These are phyloP conservation scores for Amanita phalloides DNA, from an alignment of 768 basidiomycete genomes.

Conservation along the genomic window DNA sequence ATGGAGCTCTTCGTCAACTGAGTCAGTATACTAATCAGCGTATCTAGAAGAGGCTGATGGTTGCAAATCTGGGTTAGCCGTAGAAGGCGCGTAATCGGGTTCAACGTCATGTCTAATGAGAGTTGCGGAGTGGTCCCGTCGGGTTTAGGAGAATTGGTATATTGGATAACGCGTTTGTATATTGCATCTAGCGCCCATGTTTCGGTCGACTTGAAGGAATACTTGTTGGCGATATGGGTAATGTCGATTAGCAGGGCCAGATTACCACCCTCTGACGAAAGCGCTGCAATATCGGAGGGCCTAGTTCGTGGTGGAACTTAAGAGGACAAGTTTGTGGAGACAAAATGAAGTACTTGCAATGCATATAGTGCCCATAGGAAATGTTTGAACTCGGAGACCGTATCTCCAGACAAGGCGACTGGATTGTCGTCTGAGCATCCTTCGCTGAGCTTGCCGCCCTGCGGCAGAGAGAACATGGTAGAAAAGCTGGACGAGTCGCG, in stretches of 20 bases:
- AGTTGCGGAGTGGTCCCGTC: background rate
- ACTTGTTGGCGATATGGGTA: constrained; percentile 60
- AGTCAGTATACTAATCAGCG: constrained; percentile 47
- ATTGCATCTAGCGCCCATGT: constrained; percentile 71
- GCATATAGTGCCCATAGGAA: constrained; percentile 76
- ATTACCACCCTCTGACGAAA: constrained; percentile 37
- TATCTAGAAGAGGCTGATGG: constrained; percentile 47
- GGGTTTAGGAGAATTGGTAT: background rate
- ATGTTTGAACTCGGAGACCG: constrained; percentile 53
- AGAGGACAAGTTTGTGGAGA: background rate
- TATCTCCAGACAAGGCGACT: constrained; percentile 52
- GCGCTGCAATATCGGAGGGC: constrained; percentile 47
- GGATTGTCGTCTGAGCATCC: constrained; percentile 58
- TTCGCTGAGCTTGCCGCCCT: constrained; percentile 38
- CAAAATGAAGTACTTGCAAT: constrained; percentile 31
- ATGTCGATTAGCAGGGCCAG: constrained; percentile 49
- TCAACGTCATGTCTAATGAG: constrained; percentile 10
- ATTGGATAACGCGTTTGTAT: constrained; percentile 47
- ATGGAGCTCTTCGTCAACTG: constrained; percentile 53
- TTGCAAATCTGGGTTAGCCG: constrained; percentile 58
- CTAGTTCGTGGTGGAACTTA: constrained; percentile 19
- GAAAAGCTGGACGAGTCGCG: constrained; percentile 56
- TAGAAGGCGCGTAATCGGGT: constrained; percentile 48
- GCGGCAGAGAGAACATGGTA: constrained; percentile 58
- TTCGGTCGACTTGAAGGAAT: constrained; percentile 63